Evolutionary conservation across 1,284 basidiomycete genomes (phyloP).

Genomic region (Vanrija sp.): DNA sequence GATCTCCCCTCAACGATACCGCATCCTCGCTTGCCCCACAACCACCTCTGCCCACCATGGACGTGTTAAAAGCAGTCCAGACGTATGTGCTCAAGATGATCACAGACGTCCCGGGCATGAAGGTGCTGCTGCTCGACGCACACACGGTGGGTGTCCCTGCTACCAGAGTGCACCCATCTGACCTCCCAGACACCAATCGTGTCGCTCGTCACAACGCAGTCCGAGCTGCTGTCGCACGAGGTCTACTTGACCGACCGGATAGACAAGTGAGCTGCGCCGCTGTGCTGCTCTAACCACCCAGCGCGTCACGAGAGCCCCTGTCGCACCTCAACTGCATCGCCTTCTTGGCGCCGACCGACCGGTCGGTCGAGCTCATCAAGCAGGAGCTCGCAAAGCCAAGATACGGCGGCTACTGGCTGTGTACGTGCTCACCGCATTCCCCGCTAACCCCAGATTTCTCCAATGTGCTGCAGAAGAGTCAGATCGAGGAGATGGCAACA

Average conservation of each 20-base stretch:
- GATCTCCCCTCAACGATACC: constrained; percentile 51
- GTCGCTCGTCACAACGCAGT: constrained; percentile 91
- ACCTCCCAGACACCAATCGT: constrained; percentile 84
- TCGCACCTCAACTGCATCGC: constrained; percentile 95
- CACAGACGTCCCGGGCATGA: constrained; percentile 82
- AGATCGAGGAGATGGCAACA: constrained; percentile 89
- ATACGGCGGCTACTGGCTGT: constrained; percentile 95
- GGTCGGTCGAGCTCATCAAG: constrained; percentile 76
- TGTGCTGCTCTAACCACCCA: constrained; percentile 8
- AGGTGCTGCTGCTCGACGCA: constrained; percentile 91
- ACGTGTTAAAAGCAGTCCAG: constrained; percentile 91
- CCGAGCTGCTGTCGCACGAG: constrained; percentile 88
- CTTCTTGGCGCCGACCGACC: constrained; percentile 76
- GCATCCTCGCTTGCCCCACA: too few relatives aligned
- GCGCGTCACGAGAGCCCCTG: constrained; percentile 75
- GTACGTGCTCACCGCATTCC: constrained; percentile 60
- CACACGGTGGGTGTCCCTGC: constrained; percentile 83
- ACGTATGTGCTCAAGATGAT: constrained; percentile 90
- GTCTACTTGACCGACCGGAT: constrained; percentile 97
- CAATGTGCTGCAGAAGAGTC: constrained; percentile 81
- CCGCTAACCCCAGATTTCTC: constrained; percentile 70
- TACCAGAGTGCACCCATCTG: too few relatives aligned
- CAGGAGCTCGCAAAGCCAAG: constrained; percentile 81
- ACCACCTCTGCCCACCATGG: constrained; percentile 58
- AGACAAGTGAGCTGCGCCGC: constrained; percentile 60